Percentiles rank a stretch among this genome's conserved stretches.
Evolutionary conservation across 768 basidiomycete genomes (phyloP).

Genomic region (Rhizopogon sp.): DNA sequence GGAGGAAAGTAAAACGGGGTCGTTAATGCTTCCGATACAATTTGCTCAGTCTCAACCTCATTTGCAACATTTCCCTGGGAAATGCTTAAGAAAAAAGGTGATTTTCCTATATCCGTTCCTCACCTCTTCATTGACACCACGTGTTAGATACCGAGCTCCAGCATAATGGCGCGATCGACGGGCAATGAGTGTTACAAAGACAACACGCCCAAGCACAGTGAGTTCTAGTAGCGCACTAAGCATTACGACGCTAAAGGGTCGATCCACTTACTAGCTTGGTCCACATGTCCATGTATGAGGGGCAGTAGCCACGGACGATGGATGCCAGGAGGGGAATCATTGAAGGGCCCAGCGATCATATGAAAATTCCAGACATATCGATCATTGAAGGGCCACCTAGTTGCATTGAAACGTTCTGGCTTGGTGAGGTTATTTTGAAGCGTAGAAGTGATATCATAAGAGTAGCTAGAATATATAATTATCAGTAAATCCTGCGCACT

Average conservation of each 20-base stretch:
- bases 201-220: conserved; percentile 80
- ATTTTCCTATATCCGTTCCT: background rate
- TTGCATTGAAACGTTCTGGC: conserved; percentile 35
- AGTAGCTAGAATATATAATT: conserved; percentile 53
- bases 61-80: conserved; percentile 95
- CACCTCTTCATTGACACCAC: conserved; percentile 93
- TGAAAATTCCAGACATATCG: conserved; percentile 95
- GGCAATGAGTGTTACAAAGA: conserved; percentile 94
- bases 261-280: conserved; percentile 87
- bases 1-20: conserved; percentile 84
- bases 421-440: conserved; percentile 86
- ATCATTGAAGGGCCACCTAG: conserved; percentile 72
- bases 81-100: background rate
- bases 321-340: conserved; percentile 29
- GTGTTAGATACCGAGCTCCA: conserved; percentile 89
- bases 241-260: background rate
- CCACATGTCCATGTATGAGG: conserved; percentile 92
- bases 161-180: conserved; percentile 93
- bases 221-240: conserved; percentile 51
- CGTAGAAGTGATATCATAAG: conserved; percentile 96
- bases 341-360: conserved; percentile 70
- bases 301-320: conserved; percentile 85
- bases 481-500: background rate
- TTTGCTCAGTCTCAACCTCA: conserved; percentile 98
- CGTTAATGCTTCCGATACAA: conserved; percentile 85